These are phyloP conservation scores for Globisporangium parvum DNA, from an alignment of 352 stramenopile genomes.

Conservation along the genomic window DNA sequence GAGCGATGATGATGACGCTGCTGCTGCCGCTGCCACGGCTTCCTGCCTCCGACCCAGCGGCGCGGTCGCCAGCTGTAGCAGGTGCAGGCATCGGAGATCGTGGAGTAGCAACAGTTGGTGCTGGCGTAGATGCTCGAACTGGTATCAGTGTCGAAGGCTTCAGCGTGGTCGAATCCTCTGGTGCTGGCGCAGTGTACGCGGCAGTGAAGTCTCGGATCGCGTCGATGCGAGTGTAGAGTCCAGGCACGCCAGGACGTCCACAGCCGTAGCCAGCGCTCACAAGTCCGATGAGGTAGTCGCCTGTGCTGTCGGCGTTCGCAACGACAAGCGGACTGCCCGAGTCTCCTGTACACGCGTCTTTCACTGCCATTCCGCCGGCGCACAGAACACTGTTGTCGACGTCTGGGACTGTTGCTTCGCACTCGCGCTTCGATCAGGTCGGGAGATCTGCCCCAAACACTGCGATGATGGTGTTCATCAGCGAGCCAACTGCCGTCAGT, in stretches of 20 bases:
- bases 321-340: slow-evolving; percentile 31
- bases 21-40: no score
- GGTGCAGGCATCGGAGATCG: no score
- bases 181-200: slow-evolving; percentile 11
- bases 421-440: slow-evolving; percentile 17
- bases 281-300: slow-evolving; percentile 22
- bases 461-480: slow-evolving; percentile 28
- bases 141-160: no score
- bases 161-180: no score
- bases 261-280: slow-evolving; percentile 35
- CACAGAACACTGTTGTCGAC: slow-evolving; percentile 27
- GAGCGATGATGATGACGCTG: no score
- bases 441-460: slow-evolving; percentile 14
- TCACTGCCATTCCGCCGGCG: slow-evolving; percentile 14
- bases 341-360: slow-evolving; percentile 31
- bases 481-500: slow-evolving; percentile 3
- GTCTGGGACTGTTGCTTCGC: slow-evolving; percentile 13
- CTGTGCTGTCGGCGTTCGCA: not conserved
- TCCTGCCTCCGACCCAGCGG: no score
- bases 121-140: no score
- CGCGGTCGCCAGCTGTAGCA: no score
- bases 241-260: slow-evolving; percentile 22
- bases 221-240: slow-evolving; percentile 31
- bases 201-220: slow-evolving; percentile 22
- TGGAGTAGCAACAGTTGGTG: no score